Evolutionary conservation across 805 yeast species (phyloP), one percentile per base, ranked within the genome.

Genomic region (Zygotorulaspora sp.): DNA sequence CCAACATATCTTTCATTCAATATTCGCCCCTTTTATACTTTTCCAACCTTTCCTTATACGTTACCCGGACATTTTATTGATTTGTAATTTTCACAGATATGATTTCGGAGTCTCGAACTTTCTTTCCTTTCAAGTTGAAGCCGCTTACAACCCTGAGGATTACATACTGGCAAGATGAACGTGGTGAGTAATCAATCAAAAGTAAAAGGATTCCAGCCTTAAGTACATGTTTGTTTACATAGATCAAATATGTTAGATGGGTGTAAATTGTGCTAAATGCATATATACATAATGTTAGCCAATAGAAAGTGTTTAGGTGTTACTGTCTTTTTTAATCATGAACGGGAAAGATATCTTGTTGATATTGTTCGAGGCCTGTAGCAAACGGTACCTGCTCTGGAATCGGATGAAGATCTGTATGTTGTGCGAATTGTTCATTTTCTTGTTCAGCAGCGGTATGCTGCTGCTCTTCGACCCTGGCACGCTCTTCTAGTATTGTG

Each of bases 1-100:
- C n/a, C n/a, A n/a, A n/a, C n/a, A n/a, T n/a, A 9, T 22, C 8
- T 9, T 18, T 3, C 11, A 28, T 23, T 13, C 11, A 13, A n/a
- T 26, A 17, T 5, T 17, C 14, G 12, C 41, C 27, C 41, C 40
- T 46, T 36, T 38, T 43, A 43, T 40, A 43, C 44, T 25, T 43
- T 36, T 38, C 35, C n/a, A n/a, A n/a, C n/a, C n/a, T n/a, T n/a
- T 17, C 10, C 16, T 29, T 32, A 12, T n/a, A n/a, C n/a, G 21
- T 38, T 38, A 38, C 41, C 41, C 41, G 32, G 37, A 32, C 23
- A 36, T 36, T 17, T 12, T 10, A 22, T 21, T 38, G 37, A 33
- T 35, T 38, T 33, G 37, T 38, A 18, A 38, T 23, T 26, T 12
- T 26, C 10, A 10, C 7, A 21, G 28, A 21, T 19, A 19, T 20